Evolutionary conservation across 441 rosid genomes (phyloP), one percentile per base, ranked within the genome.

Genomic region (Gossypium davidsonii): DNA sequence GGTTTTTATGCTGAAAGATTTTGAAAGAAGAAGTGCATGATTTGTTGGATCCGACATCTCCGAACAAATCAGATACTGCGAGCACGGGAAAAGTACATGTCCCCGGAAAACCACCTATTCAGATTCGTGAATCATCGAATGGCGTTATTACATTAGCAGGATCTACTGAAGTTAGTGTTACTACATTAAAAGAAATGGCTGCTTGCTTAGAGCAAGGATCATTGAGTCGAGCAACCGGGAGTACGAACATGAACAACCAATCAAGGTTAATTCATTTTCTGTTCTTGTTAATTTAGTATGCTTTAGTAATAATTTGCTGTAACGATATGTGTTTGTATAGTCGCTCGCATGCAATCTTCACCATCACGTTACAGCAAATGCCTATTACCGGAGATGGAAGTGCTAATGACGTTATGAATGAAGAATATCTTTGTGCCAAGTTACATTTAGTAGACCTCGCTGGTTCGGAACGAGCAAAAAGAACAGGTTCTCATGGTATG

Each of bases 311-410:
- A 9, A 20, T 10, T 26, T 42, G 28, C 17, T 44, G 14, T 53
- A 20, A 26, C 11, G 44, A 8, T 52, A 26, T 75, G 57, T 70
- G 60, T 68, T 51, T 67, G 14, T 81, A 76, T 80, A 94, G 99
- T 84, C 99, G 99, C 69, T 95, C 99, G 72, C 99, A 95, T 88
- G 99, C 99, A 21, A 95, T 95, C 80, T 95, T 95, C 83, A 95
- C 98, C 77, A 90, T 95, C 86, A 90, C 97, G 26, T 80, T 95
- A 79, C 97, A 95, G 91, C 97, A 93, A 81, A 90, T 95, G 94
- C 93, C 95, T 66, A 74, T 85, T 75, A 77, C 84, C 20, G 91
- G 90, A 59, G 88, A 91, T 46, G 76, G 83, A 67, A 53, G 75
- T 82, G 83, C 82, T 67, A 84, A 70, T 79, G 97, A 86, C 69